Evolutionary conservation across 2,329 filamentous ascomycete species (phyloP).

Genomic region (Tolypocladium paradoxum): DNA sequence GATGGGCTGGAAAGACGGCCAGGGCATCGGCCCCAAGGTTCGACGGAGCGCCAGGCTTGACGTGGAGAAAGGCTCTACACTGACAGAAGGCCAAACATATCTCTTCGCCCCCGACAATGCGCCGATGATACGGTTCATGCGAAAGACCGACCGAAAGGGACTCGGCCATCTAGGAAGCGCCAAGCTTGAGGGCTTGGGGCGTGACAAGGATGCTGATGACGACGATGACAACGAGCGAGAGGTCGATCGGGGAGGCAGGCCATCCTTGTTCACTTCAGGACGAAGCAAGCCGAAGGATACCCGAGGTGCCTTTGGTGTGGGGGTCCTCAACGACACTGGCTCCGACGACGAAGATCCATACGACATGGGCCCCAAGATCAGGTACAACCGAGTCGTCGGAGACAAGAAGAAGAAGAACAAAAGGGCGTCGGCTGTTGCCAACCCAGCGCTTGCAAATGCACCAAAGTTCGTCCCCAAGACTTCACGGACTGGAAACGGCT

Average conservation of each 20-base stretch:
- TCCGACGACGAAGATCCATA: constrained; percentile 95
- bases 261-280: constrained; percentile 10
- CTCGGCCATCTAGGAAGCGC: constrained; percentile 55
- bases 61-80: constrained; percentile 24
- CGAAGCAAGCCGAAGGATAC: constrained; percentile 41
- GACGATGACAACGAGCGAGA: constrained; percentile 32
- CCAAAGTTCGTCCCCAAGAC: constrained; percentile 65
- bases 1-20: constrained; percentile 95
- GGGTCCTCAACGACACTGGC: constrained; percentile 81
- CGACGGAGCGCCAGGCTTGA: constrained; percentile 61
- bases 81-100: constrained; percentile 41
- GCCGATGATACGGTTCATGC: constrained; percentile 52
- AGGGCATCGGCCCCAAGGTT: constrained; percentile 84
- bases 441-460: constrained; percentile 53
- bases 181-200: constrained; percentile 31
- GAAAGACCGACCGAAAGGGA: constrained; percentile 60
- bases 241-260: constrained; percentile 1
- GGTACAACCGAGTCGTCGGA: constrained; percentile 72
- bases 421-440: constrained; percentile 36
- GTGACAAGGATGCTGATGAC: constrained; percentile 27
- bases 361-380: constrained; percentile 81
- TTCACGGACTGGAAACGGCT: constrained; percentile 15
- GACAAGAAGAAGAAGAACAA: constrained; percentile 72
- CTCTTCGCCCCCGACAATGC: constrained; percentile 81
- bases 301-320: constrained; percentile 70